Percentiles rank a stretch among this genome's conserved stretches.
phyloP scores from a whole-genome alignment of 345 rosid species.

The Euphorbia lathyris region DNA sequence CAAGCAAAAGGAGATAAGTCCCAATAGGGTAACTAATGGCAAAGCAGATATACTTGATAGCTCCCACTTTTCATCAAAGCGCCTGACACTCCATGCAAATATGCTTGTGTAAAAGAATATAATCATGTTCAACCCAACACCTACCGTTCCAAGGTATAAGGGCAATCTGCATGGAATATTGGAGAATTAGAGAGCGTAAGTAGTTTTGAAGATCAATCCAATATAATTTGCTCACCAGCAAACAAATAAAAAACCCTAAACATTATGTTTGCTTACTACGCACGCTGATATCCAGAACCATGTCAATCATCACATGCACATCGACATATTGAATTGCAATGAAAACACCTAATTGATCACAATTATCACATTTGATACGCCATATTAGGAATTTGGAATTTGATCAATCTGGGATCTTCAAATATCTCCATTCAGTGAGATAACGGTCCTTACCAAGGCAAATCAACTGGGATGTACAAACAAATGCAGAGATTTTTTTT shows the following conservation, averaged over 20 bases:
- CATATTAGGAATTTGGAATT: not conserved
- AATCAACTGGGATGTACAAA: not conserved
- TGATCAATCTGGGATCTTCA: not conserved
- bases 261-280: not conserved
- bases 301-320: not conserved
- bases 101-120: slow-evolving; percentile 75
- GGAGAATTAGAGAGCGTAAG: slow-evolving; percentile 15
- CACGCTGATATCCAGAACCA: not conserved
- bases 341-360: not conserved
- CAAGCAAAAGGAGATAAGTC: slow-evolving; percentile 81
- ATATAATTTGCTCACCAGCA: not conserved
- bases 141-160: slow-evolving; percentile 69
- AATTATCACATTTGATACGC: slow-evolving; percentile 1
- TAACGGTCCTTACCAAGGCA: not conserved
- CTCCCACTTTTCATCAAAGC: slow-evolving; percentile 95
- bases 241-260: not conserved
- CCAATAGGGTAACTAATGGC: slow-evolving; percentile 81
- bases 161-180: slow-evolving; percentile 60
- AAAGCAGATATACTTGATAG: slow-evolving; percentile 64
- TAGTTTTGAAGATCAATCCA: not conserved
- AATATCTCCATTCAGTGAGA: not conserved
- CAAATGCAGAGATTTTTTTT: too few relatives aligned
- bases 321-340: not conserved
- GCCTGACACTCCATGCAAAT: slow-evolving; percentile 73
- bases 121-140: slow-evolving; percentile 55